phyloP scores from a whole-genome alignment of 2,329 filamentous ascomycete genomes.

The Colletotrichum tofieldiae region DNA sequence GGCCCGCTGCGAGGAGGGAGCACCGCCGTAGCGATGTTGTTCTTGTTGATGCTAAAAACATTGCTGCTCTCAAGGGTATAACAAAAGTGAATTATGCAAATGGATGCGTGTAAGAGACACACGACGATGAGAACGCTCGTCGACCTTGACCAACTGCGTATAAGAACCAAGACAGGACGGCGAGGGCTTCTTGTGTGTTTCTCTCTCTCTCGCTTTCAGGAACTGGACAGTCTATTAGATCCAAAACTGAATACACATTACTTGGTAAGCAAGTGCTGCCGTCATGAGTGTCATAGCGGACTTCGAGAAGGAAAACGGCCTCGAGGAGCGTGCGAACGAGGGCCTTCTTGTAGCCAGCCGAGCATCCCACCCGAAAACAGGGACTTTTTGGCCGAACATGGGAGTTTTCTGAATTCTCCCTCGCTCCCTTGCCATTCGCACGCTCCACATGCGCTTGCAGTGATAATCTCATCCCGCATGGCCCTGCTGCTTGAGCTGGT shows the following conservation, averaged over 20 bases:
- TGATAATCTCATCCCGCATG: constrained; percentile 26
- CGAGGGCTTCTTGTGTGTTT: constrained; percentile 3
- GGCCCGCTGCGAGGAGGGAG: constrained; percentile 25
- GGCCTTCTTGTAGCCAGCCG: constrained; percentile 31
- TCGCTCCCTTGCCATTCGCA: not conserved
- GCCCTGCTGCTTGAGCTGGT: constrained; percentile 11
- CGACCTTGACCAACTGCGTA: not conserved
- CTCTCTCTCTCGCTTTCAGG: constrained; percentile 9
- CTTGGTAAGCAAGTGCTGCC: constrained; percentile 30
- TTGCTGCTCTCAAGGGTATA: constrained; percentile 30
- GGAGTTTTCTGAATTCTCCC: not conserved
- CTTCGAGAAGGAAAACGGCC: constrained; percentile 29
- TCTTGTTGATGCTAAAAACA: constrained; percentile 22
- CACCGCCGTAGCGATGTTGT: constrained; percentile 25
- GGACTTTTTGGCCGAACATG: not conserved
- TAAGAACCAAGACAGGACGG: not conserved
- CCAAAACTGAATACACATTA: constrained; percentile 37
- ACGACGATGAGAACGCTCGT: not conserved
- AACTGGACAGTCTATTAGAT: constrained; percentile 30
- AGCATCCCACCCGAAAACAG: too few species aligned
- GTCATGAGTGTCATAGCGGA: constrained; percentile 34
- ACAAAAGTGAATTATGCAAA: constrained; percentile 15
- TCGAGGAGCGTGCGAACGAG: constrained; percentile 33
- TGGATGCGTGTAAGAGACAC: not conserved
- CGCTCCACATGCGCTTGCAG: constrained; percentile 27